Percentiles rank a stretch among this genome's conserved stretches.
Conservation (phyloP, 2,329 filamentous ascomycete genomes). For the Waltergamsia citrina region DNA sequence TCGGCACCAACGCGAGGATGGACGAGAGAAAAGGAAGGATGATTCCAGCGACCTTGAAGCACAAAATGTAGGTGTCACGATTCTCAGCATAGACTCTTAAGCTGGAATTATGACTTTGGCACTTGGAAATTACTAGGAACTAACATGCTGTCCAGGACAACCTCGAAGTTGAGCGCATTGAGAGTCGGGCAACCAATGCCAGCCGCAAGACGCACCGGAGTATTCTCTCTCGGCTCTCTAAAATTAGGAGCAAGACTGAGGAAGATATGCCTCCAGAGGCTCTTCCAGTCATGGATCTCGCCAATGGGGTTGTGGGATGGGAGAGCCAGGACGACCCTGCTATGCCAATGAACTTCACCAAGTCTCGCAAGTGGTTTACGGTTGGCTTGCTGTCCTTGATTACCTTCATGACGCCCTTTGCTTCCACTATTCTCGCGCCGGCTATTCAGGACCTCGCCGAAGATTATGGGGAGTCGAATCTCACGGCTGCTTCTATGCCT, state of each 20-base stretch:
- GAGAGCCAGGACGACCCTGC: slow-evolving; percentile 46
- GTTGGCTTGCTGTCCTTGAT: slow-evolving; percentile 47
- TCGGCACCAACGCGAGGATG: too few species aligned
- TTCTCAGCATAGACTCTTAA: too few species aligned
- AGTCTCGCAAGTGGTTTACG: slow-evolving; percentile 46
- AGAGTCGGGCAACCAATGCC: too few species aligned
- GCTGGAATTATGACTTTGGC: too few species aligned
- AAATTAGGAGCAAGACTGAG: neutral
- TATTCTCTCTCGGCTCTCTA: neutral
- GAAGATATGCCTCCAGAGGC: slow-evolving; percentile 15
- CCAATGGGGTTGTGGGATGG: slow-evolving; percentile 48
- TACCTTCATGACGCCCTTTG: slow-evolving; percentile 56
- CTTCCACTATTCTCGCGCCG: slow-evolving; percentile 50
- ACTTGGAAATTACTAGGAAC: too few species aligned
- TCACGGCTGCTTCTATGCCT: slow-evolving; percentile 35
- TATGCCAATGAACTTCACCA: slow-evolving; percentile 49
- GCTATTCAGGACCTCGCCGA: slow-evolving; percentile 34
- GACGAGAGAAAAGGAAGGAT: too few species aligned
- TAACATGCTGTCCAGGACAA: too few species aligned
- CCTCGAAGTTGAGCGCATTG: too few species aligned
- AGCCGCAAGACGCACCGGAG: too few species aligned
- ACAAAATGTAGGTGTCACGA: too few species aligned
- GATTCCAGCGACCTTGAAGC: too few species aligned
- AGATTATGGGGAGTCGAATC: slow-evolving; percentile 8
- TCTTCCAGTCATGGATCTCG: slow-evolving; percentile 41